Conservation (phyloP, 2,329 filamentous ascomycete species). For the Dryadomyces quercus-mongolicae region DNA sequence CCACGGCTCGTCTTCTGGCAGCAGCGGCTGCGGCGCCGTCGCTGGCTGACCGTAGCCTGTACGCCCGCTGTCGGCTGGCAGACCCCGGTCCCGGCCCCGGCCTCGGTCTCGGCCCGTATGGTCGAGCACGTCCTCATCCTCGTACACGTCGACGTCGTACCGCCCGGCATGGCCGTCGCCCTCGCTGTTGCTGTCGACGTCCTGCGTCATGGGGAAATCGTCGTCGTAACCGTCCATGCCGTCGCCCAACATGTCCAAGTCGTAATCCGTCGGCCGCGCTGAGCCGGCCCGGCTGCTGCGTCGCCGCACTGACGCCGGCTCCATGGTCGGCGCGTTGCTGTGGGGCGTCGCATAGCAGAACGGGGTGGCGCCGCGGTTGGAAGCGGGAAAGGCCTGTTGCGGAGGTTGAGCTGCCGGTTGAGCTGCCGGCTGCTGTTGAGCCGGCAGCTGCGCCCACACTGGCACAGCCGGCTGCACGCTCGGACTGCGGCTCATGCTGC, state of each 20-base stretch:
- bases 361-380: constrained; percentile 34
- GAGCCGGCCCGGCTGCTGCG: constrained; percentile 13
- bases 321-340: constrained; percentile 45
- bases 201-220: constrained; percentile 19
- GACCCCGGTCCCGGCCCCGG: too few species aligned
- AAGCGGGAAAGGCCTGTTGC: constrained; percentile 6
- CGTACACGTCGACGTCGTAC: constrained; percentile 17
- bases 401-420: constrained; percentile 7
- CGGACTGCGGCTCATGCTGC: constrained; percentile 29
- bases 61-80: constrained; percentile 12
- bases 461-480: constrained; percentile 25
- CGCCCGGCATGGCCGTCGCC: constrained; percentile 6
- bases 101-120: too few species aligned
- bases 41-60: not conserved
- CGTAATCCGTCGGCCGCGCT: constrained; percentile 7
- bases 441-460: constrained; percentile 14
- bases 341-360: constrained; percentile 67
- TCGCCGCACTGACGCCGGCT: constrained; percentile 15
- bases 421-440: constrained; percentile 18
- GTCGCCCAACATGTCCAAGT: constrained; percentile 11
- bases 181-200: constrained; percentile 24
- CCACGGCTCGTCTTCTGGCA: constrained; percentile 44
- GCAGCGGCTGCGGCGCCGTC: constrained; percentile 6
- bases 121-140: constrained; percentile 12
- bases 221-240: constrained; percentile 15